Conservation (phyloP, 371 early-diverging fungal genomes). For the Syncephalastrum monosporum region DNA sequence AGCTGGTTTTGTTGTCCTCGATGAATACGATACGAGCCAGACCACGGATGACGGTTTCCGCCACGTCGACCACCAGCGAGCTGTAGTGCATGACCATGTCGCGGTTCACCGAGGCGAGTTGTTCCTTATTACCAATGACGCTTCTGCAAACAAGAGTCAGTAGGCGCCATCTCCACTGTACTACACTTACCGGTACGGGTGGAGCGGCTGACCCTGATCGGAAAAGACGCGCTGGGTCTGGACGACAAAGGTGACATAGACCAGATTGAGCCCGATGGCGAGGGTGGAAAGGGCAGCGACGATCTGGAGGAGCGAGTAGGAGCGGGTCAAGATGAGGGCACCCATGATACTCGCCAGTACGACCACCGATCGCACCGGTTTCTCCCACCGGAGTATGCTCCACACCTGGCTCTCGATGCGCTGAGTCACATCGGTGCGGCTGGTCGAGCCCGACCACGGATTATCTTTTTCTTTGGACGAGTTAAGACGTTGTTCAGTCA, state of each 20-base stretch:
- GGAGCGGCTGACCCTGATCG: conserved; percentile 24
- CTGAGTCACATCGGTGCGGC: conserved; percentile 30
- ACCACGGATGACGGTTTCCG: conserved; percentile 33
- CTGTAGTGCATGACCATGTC: conserved; percentile 29
- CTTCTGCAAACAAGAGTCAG: conserved; percentile 10
- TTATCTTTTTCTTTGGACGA: no score
- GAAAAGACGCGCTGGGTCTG: conserved; percentile 34
- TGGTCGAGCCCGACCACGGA: no score
- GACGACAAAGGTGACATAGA: conserved; percentile 38
- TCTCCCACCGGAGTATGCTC: conserved; percentile 35
- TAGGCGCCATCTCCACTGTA: neutral
- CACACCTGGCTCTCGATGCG: conserved; percentile 35
- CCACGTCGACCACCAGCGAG: conserved; percentile 29
- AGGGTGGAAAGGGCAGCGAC: conserved; percentile 29
- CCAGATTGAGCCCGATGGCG: conserved; percentile 36
- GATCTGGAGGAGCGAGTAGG: conserved; percentile 42
- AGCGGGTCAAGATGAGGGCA: conserved; percentile 30
- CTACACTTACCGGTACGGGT: conserved; percentile 34
- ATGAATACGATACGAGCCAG: conserved; percentile 44
- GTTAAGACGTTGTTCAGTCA: no score
- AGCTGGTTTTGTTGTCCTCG: conserved; percentile 35
- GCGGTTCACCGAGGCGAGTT: conserved; percentile 21
- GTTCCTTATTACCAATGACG: conserved; percentile 25
- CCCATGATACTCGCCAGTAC: conserved; percentile 23
- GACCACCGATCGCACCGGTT: conserved; percentile 39